Base-by-base conservation (phyloP, 106 monocot species). In the Apostasia shenzhenica region DNA sequence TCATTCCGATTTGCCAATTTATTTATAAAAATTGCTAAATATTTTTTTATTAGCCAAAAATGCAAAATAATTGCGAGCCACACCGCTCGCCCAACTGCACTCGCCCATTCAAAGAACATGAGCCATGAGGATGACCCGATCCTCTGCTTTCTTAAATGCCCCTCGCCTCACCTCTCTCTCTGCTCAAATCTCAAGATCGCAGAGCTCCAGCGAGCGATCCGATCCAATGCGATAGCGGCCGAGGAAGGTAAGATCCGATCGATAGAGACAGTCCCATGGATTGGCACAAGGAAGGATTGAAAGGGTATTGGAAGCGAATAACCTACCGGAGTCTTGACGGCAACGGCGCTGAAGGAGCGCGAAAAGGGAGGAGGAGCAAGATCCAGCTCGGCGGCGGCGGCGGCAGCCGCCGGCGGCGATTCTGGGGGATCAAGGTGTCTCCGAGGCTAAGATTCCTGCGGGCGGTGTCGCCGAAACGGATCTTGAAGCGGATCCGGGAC, bases 401-500 rank as follows among this genome's bases (percentile, higher is more conserved):
- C 4, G 76, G 53, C 43, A 62, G 55, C 4, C 26, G 54, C 54
- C 10, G 50, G 57, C 14, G 74, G 45, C 38, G 67, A n/a, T 75
- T 72, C 55, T 83, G 83, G 80, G 51, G 82, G 44, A 63, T 87
- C 52, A 61, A 44, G 63, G 47, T 75, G 14, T 14, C 65, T 4
- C 77, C 64, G 0, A 54, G 52, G 67, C 60, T 87, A 1, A 14
- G 73, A 40, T 14, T 79, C 49, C 41, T 78, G 12, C 77, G 80
- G 14, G 10, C 48, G 66, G 57, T 69, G 12, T 69, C 65, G 1
- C 80, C 83, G 6, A 65, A 51, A 55, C 71, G 81, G 72, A 10
- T 83, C 48, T 59, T 87, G 5, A 59, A 72, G 48, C 10, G 75
- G 75, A 80, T 87, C 61, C 67, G 87, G 1, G 87, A 87, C 81